Base-by-base conservation (phyloP, 495 filamentous ascomycete species). In the Trichoderma orchidacearum region DNA sequence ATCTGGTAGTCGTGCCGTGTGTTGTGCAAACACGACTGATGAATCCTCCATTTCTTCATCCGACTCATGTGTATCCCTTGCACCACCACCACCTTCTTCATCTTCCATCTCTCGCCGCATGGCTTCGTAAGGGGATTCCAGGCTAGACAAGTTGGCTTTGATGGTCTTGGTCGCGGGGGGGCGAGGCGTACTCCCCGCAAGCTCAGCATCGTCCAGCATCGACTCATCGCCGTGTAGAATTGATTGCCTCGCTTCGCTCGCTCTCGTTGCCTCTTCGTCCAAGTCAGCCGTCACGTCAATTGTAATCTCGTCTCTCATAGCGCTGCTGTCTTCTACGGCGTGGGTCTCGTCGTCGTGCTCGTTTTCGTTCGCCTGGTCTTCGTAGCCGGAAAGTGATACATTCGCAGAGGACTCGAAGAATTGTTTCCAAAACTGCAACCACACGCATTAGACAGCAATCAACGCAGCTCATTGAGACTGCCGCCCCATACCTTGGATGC, bases 371-470 rank as follows among this genome's bases (percentile, higher is more conserved):
- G 80, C 81, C 51, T 79, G 69, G 63, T 95, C 93, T 69, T 95
- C 91, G 68, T 97, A 96, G 52, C 90, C 90, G 11, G 90, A 94
- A n/a, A 98, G 80, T 2, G 90, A 93, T 25, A 97, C 92, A 63
- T 98, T 98, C 67, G 93, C 93, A 45, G 87, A 93, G 55, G 92
- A 89, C 72, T 98, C 93, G 72, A 98, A 98, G 80, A 98, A 97
- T 75, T 95, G 89, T 71, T 96, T 97, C 93, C 93, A 98, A 72
- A 96, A 97, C 88, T 94, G 62, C n/a, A 29, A 18, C 0, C 8
- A 35, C 11, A 30, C n/a, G n/a, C n/a, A 48, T n/a, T 28, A 18
- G 30, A 34, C 59, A 25, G 3, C 41, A 13, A 1, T 21, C 36
- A 18, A n/a, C 58, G 32, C 30, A 30, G 50, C 69, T 56, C 64